phyloP scores from a whole-genome alignment of 768 basidiomycete genomes.

The Rhodosporidiobolus odoratus region DNA sequence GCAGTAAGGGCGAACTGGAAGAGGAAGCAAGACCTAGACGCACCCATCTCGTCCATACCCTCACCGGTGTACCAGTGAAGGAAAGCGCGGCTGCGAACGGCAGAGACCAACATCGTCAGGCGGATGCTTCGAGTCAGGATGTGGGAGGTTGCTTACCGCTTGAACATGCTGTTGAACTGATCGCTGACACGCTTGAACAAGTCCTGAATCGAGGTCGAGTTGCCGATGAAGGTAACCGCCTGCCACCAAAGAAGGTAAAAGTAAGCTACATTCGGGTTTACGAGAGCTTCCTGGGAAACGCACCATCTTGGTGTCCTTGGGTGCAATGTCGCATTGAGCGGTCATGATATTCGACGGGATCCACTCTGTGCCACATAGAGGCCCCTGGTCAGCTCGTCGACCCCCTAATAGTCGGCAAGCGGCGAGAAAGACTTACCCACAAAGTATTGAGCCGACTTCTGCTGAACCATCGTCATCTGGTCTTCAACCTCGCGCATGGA shows the following conservation, averaged over 20 bases:
- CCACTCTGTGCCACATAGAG: too few relatives aligned
- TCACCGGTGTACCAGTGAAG: constrained; percentile 65
- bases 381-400: too few relatives aligned
- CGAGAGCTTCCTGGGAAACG: neutral
- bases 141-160: constrained; percentile 56
- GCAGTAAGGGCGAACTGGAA: neutral
- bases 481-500: constrained; percentile 99
- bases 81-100: constrained; percentile 16
- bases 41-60: constrained; percentile 46
- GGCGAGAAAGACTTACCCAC: constrained; percentile 49
- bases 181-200: constrained; percentile 98
- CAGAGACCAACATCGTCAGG: neutral
- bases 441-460: constrained; percentile 96
- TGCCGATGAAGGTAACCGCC: constrained; percentile 92
- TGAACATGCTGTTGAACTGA: constrained; percentile 91
- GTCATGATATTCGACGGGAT: constrained; percentile 98
- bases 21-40: neutral
- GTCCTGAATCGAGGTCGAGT: constrained; percentile 95
- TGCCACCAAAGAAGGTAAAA: constrained; percentile 62
- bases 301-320: constrained; percentile 56
- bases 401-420: neutral
- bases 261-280: constrained; percentile 32
- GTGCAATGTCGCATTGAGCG: constrained; percentile 96
- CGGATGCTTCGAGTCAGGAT: neutral
- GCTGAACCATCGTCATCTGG: constrained; percentile 89